Evolutionary conservation across 1,284 basidiomycete genomes (phyloP).

Genomic region (Lentinus polychrous): DNA sequence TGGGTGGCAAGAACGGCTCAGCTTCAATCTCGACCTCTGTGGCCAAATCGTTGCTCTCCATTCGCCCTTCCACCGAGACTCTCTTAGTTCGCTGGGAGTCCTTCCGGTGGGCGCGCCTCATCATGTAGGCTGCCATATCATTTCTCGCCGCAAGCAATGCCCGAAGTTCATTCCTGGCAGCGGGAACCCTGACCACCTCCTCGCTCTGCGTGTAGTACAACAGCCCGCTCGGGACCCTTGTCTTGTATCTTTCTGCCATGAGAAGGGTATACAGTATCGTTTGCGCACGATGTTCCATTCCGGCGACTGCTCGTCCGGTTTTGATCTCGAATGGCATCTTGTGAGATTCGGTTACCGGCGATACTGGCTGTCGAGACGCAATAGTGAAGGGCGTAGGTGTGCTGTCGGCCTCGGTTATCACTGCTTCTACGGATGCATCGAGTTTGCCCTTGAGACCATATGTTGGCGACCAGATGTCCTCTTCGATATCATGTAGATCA

Average conservation of each 20-base stretch:
- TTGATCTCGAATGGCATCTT: slow-evolving; percentile 93
- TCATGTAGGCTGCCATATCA: slow-evolving; percentile 77
- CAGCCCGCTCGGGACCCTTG: slow-evolving; percentile 66
- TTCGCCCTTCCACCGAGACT: not conserved
- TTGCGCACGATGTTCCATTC: slow-evolving; percentile 93
- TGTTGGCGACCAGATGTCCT: slow-evolving; percentile 95
- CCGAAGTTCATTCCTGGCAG: slow-evolving; percentile 76
- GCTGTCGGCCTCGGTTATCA: slow-evolving; percentile 40
- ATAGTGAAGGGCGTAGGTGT: slow-evolving; percentile 19
- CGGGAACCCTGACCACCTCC: slow-evolving; percentile 78
- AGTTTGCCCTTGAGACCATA: slow-evolving; percentile 96
- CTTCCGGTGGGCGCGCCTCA: slow-evolving; percentile 16
- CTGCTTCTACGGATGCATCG: slow-evolving; percentile 80
- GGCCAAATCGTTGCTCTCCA: not conserved
- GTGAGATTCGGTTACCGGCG: slow-evolving; percentile 7
- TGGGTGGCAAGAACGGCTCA: slow-evolving; percentile 71
- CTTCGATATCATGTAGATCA: slow-evolving; percentile 82
- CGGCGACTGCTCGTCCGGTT: slow-evolving; percentile 74
- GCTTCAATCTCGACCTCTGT: slow-evolving; percentile 8
- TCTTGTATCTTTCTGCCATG: slow-evolving; percentile 83
- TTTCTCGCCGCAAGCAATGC: slow-evolving; percentile 82
- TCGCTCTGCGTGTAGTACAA: slow-evolving; percentile 93
- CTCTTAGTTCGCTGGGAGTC: not conserved
- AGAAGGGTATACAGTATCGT: slow-evolving; percentile 96
- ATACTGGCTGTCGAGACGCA: slow-evolving; percentile 11